Conservation (phyloP, 1,139 yeast species). For the Geotrichum siamense region DNA sequence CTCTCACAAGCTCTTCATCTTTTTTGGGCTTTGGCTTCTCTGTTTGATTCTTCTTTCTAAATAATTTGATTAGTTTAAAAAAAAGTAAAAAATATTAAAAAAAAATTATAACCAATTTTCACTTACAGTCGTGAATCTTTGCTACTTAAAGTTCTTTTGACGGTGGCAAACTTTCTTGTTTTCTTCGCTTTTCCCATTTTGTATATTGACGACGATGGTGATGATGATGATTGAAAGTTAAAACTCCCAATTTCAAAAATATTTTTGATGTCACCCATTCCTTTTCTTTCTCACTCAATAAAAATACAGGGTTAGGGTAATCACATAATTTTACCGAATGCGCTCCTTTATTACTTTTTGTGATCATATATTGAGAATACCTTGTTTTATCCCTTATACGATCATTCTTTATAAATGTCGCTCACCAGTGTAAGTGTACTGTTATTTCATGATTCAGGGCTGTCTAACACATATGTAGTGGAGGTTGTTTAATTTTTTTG, state of each 20-base stretch:
- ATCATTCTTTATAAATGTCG: slow-evolving; percentile 11
- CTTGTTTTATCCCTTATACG: background rate
- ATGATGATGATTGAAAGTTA: slow-evolving; percentile 1
- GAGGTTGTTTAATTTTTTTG: slow-evolving; percentile 88
- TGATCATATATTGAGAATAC: background rate
- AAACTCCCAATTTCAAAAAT: background rate
- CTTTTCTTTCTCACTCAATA: background rate
- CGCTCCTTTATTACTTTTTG: too few species aligned
- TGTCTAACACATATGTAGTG: too few species aligned
- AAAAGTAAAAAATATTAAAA: background rate
- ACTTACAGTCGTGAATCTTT: slow-evolving; percentile 60
- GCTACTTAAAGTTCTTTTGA: slow-evolving; percentile 68
- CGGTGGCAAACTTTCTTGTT: slow-evolving; percentile 92
- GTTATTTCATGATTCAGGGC: too few species aligned
- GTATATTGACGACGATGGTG: background rate
- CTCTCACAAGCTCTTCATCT: slow-evolving; percentile 76
- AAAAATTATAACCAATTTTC: background rate
- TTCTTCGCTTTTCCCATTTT: slow-evolving; percentile 93
- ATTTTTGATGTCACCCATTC: background rate
- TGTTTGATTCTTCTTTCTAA: slow-evolving; percentile 37
- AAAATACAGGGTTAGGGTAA: background rate
- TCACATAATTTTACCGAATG: background rate
- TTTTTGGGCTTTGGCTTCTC: slow-evolving; percentile 36
- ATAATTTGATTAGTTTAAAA: too few species aligned
- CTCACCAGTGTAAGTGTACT: slow-evolving; percentile 16